Conservation (phyloP, 2,329 filamentous ascomycete genomes). For the Diaporthe destruens region DNA sequence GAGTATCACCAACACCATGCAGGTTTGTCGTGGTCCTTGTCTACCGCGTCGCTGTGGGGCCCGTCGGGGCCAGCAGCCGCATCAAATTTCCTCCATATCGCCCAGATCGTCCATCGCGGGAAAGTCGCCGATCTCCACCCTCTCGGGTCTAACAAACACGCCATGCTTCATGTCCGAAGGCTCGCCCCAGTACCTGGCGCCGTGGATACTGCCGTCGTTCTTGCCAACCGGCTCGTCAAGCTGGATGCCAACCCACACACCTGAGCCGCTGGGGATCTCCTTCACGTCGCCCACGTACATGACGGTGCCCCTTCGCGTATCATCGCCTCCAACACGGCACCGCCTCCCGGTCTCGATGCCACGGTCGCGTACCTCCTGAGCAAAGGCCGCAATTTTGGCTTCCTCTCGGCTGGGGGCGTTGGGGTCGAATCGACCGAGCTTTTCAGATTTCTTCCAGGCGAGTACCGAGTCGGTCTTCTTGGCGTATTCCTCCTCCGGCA, state of each 20-base stretch:
- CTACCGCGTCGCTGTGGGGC: neutral
- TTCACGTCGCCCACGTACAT: slow-evolving; percentile 80
- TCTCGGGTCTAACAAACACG: slow-evolving; percentile 82
- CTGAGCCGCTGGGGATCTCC: slow-evolving; percentile 76
- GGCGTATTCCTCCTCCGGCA: slow-evolving; percentile 89
- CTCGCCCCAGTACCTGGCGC: slow-evolving; percentile 77
- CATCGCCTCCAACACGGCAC: slow-evolving; percentile 75
- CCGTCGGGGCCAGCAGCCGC: neutral
- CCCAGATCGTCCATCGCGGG: slow-evolving; percentile 79
- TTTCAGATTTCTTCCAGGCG: slow-evolving; percentile 94
- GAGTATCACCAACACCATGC: slow-evolving; percentile 15
- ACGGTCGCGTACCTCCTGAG: slow-evolving; percentile 77
- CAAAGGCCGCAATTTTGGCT: slow-evolving; percentile 76
- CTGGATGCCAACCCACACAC: slow-evolving; percentile 79
- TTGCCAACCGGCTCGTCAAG: slow-evolving; percentile 88
- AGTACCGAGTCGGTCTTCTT: slow-evolving; percentile 88
- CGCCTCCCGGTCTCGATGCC: slow-evolving; percentile 74
- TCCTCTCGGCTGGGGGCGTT: slow-evolving; percentile 80
- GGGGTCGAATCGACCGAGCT: slow-evolving; percentile 96
- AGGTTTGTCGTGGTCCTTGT: neutral
- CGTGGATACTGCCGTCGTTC: slow-evolving; percentile 77
- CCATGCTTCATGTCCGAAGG: slow-evolving; percentile 76
- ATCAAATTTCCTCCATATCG: slow-evolving; percentile 80
- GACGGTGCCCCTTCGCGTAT: slow-evolving; percentile 77
- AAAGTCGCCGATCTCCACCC: slow-evolving; percentile 82